phyloP scores from a whole-genome alignment of 768 basidiomycete species.

The Amanita brunnescens region DNA sequence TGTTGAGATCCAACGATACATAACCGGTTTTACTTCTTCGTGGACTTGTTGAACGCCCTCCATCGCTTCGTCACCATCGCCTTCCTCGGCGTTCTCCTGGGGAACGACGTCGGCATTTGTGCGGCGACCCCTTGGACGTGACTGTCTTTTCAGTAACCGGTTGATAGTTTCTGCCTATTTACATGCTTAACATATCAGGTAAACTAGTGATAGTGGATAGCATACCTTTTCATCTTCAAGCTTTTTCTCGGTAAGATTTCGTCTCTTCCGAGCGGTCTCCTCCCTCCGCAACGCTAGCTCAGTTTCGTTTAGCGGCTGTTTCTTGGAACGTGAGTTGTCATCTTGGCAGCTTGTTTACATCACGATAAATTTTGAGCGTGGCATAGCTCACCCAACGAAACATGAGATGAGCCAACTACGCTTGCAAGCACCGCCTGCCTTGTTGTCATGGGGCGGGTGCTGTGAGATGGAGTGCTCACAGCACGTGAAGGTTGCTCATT shows the following conservation, averaged over 20 bases:
- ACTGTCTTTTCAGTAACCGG: constrained; percentile 79
- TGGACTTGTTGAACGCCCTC: constrained; percentile 26
- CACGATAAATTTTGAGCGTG: not conserved
- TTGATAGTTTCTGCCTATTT: constrained; percentile 80
- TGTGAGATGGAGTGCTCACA: constrained; percentile 17
- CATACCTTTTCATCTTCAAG: constrained; percentile 76
- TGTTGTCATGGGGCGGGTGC: constrained; percentile 36
- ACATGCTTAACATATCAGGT: not conserved
- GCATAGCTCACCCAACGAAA: constrained; percentile 43
- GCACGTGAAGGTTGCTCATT: constrained; percentile 16
- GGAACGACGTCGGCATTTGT: constrained; percentile 31
- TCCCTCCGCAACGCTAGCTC: constrained; percentile 69
- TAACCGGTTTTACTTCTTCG: constrained; percentile 35
- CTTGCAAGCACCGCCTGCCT: constrained; percentile 67
- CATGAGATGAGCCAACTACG: constrained; percentile 60
- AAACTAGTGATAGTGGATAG: constrained; percentile 3
- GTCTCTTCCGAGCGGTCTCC: constrained; percentile 77
- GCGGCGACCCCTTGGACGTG: constrained; percentile 54
- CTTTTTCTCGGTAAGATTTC: constrained; percentile 74
- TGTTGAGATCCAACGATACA: constrained; percentile 70
- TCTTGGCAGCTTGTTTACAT: not conserved
- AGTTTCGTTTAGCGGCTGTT: constrained; percentile 60
- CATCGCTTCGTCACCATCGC: constrained; percentile 26
- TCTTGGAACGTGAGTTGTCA: constrained; percentile 34
- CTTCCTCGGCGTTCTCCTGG: constrained; percentile 30